Conservation (phyloP, 2,329 filamentous ascomycete genomes). For the Fusarium sterilihyphosum region DNA sequence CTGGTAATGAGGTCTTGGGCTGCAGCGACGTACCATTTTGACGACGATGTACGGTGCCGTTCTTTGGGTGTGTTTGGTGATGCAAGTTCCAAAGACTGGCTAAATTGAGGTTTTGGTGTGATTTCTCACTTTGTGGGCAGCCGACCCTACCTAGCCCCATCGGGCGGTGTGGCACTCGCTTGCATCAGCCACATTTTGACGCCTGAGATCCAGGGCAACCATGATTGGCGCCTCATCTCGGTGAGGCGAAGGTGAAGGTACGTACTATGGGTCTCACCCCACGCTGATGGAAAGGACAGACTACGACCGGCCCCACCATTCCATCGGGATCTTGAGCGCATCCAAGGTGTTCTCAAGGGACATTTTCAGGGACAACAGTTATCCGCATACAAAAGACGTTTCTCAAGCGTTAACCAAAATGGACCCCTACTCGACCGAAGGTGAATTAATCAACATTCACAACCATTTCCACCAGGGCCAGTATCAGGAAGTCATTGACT, state of each 20-base stretch:
- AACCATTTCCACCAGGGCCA: constrained; percentile 82
- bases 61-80: constrained; percentile 55
- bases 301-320: constrained; percentile 44
- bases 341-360: constrained; percentile 47
- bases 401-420: constrained; percentile 54
- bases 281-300: constrained; percentile 36
- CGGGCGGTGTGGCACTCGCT: constrained; percentile 43
- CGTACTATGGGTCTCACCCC: constrained; percentile 36
- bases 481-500: constrained; percentile 87
- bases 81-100: constrained; percentile 50
- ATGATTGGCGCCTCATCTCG: constrained; percentile 36
- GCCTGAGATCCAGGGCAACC: constrained; percentile 40
- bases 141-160: constrained; percentile 43
- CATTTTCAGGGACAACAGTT: constrained; percentile 28
- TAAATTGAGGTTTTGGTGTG: constrained; percentile 55
- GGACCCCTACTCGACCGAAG: constrained; percentile 77
- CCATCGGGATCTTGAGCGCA: constrained; percentile 36
- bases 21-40: constrained; percentile 58
- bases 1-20: constrained; percentile 25
- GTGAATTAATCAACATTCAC: constrained; percentile 77
- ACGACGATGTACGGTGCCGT: constrained; percentile 58
- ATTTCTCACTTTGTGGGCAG: constrained; percentile 58
- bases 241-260: constrained; percentile 35
- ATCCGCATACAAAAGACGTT: constrained; percentile 17
- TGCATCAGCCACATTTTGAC: constrained; percentile 36